Conservation (phyloP, 768 basidiomycete genomes). For the Pilatotrama ljubarskyi region DNA sequence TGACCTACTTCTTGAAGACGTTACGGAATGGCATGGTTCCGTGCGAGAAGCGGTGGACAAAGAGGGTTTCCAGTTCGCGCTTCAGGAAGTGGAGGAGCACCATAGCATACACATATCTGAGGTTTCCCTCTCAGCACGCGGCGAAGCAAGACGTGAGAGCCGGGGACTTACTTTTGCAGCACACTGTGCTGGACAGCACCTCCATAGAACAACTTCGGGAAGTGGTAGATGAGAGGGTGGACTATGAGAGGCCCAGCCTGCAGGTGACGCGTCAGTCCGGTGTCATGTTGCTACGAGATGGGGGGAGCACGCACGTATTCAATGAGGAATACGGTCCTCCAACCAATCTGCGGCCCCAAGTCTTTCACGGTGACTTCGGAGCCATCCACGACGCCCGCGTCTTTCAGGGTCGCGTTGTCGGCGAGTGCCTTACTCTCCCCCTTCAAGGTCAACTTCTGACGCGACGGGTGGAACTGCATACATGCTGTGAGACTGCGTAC, state of each 20-base stretch:
- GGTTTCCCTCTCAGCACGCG: neutral
- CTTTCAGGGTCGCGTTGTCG: slow-evolving; percentile 60
- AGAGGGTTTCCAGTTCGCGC: slow-evolving; percentile 89
- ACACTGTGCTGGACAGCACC: slow-evolving; percentile 67
- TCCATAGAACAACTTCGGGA: slow-evolving; percentile 71
- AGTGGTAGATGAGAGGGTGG: slow-evolving; percentile 81
- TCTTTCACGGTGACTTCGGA: slow-evolving; percentile 82
- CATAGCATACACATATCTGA: slow-evolving; percentile 67
- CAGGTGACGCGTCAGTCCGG: neutral
- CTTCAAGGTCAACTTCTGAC: slow-evolving; percentile 73
- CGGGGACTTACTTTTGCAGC: slow-evolving; percentile 63
- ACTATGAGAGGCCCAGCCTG: slow-evolving; percentile 87
- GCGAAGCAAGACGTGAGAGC: slow-evolving; percentile 12
- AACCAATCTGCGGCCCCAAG: slow-evolving; percentile 85
- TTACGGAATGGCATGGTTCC: slow-evolving; percentile 88
- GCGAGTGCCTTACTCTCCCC: slow-evolving; percentile 61
- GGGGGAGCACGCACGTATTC: slow-evolving; percentile 79
- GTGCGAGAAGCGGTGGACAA: slow-evolving; percentile 94
- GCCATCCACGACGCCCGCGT: slow-evolving; percentile 58
- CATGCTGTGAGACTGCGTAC: neutral
- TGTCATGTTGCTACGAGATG: neutral
- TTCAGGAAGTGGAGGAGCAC: slow-evolving; percentile 88
- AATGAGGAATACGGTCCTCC: slow-evolving; percentile 84
- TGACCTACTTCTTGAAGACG: slow-evolving; percentile 84
- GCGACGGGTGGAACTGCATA: slow-evolving; percentile 63